phyloP scores from a whole-genome alignment of 106 monocot genomes.

The Alisma plantagoaquatica region DNA sequence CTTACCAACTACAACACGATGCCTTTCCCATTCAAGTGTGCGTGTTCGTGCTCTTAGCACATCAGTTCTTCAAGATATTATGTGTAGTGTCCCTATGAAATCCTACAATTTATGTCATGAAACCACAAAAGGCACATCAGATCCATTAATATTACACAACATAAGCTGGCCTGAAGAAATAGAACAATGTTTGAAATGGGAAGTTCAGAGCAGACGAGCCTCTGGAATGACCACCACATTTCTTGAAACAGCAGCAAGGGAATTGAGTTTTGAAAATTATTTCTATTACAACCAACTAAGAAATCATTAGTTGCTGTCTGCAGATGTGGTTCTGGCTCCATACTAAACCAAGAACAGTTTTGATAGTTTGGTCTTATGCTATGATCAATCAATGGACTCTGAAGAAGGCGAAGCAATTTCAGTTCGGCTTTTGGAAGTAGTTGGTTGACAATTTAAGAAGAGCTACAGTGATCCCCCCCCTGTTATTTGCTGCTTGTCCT shows the following conservation, averaged over 20 bases:
- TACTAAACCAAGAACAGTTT: too few relatives aligned
- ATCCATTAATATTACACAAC: conserved; percentile 23
- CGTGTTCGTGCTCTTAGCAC: conserved; percentile 73
- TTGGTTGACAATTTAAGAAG: too few relatives aligned
- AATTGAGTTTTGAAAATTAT: conserved; percentile 50
- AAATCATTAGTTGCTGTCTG: too few relatives aligned
- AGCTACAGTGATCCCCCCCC: too few relatives aligned
- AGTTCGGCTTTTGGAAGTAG: too few relatives aligned
- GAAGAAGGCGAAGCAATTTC: too few relatives aligned
- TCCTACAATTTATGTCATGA: conserved; percentile 7
- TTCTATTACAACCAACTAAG: too few relatives aligned
- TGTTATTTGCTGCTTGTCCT: too few relatives aligned
- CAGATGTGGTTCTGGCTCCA: too few relatives aligned
- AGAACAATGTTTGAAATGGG: conserved; percentile 68
- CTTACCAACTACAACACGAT: conserved; percentile 66
- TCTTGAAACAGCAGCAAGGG: conserved; percentile 54
- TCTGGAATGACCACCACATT: conserved; percentile 53
- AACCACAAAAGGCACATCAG: conserved; percentile 13
- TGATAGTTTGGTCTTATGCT: too few relatives aligned
- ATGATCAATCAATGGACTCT: too few relatives aligned
- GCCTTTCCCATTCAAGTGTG: conserved; percentile 85
- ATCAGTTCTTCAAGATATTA: conserved; percentile 56
- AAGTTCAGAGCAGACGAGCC: conserved; percentile 54
- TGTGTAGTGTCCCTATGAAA: conserved; percentile 27
- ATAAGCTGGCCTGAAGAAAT: conserved; percentile 67